A percentile compares a stretch with the other conserved stretches of the same genome.
Conservation (phyloP, 768 basidiomycete species). For the Termitomyces sp. region DNA sequence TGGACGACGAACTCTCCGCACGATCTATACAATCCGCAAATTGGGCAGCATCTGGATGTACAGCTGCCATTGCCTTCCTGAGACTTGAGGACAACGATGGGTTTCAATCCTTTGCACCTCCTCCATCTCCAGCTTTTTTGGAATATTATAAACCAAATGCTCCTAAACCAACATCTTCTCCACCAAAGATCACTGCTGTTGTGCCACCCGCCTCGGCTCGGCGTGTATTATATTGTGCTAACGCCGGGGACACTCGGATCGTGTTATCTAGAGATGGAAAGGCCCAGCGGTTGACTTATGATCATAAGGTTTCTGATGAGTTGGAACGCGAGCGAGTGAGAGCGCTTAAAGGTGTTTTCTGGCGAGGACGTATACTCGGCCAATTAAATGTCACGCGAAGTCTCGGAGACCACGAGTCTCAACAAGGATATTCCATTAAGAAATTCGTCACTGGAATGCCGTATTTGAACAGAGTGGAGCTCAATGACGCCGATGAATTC, state of each 20-base stretch:
- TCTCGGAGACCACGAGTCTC: conserved; percentile 13
- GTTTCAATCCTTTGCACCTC: conserved; percentile 3
- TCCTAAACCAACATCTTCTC: neutral
- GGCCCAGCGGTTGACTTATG: conserved; percentile 11
- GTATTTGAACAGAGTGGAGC: conserved; percentile 1
- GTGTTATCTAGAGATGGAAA: conserved; percentile 9
- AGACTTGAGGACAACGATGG: conserved; percentile 11
- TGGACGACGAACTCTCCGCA: conserved; percentile 8
- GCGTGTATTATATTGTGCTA: conserved; percentile 13
- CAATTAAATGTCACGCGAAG: conserved; percentile 13
- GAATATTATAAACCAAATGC: conserved; percentile 4
- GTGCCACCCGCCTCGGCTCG: conserved; percentile 1
- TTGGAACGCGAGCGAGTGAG: conserved; percentile 9
- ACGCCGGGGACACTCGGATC: conserved; percentile 11
- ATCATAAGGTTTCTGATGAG: conserved; percentile 11
- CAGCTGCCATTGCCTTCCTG: conserved; percentile 12
- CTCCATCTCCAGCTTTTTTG: neutral
- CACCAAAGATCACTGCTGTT: neutral
- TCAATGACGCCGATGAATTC: conserved; percentile 8
- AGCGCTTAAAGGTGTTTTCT: conserved; percentile 11
- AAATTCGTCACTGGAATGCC: conserved; percentile 12
- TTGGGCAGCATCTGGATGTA: conserved; percentile 14
- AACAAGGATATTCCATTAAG: conserved; percentile 12
- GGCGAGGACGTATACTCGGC: conserved; percentile 13
- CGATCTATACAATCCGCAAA: conserved; percentile 8